phyloP scores from a whole-genome alignment of 1,139 yeast genomes.

The Kurtzmaniella quercitrusa region DNA sequence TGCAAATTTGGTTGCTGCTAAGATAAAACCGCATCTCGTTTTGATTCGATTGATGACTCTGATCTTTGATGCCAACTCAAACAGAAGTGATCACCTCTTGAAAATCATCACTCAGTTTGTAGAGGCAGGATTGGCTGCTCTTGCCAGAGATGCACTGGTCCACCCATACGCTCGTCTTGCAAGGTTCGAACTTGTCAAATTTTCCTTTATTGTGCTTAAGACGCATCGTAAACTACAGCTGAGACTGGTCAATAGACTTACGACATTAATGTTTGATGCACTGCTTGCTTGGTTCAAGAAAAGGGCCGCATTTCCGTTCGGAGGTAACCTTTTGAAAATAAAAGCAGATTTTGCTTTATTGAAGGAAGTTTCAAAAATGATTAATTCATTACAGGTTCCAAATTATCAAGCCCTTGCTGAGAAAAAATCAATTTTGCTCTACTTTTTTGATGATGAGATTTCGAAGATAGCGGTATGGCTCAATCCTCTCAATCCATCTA shows the following conservation, averaged over 20 bases:
- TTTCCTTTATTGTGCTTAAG: slow-evolving; percentile 62
- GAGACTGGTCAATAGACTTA: slow-evolving; percentile 40
- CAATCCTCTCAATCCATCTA: slow-evolving; percentile 55
- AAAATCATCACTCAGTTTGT: slow-evolving; percentile 65
- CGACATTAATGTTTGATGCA: slow-evolving; percentile 56
- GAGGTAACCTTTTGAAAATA: slow-evolving; percentile 70
- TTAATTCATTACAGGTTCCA: slow-evolving; percentile 21
- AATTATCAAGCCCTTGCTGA: slow-evolving; percentile 25
- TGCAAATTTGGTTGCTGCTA: slow-evolving; percentile 43
- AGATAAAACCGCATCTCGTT: slow-evolving; percentile 68
- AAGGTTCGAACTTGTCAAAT: slow-evolving; percentile 69
- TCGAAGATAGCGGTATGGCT: slow-evolving; percentile 75
- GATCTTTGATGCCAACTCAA: slow-evolving; percentile 77
- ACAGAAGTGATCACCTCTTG: slow-evolving; percentile 68
- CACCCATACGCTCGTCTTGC: slow-evolving; percentile 79
- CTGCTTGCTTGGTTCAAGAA: slow-evolving; percentile 75
- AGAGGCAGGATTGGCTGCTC: slow-evolving; percentile 52
- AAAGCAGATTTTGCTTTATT: slow-evolving; percentile 65
- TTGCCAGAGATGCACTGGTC: slow-evolving; percentile 52
- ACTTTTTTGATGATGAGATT: slow-evolving; percentile 75
- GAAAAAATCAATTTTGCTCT: slow-evolving; percentile 50
- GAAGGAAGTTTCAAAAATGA: slow-evolving; percentile 43
- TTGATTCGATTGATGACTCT: slow-evolving; percentile 69
- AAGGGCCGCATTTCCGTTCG: slow-evolving; percentile 71
- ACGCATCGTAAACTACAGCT: slow-evolving; percentile 50